phyloP scores from a whole-genome alignment of 2,329 filamentous ascomycete genomes.

The Setomelanomma holmii region DNA sequence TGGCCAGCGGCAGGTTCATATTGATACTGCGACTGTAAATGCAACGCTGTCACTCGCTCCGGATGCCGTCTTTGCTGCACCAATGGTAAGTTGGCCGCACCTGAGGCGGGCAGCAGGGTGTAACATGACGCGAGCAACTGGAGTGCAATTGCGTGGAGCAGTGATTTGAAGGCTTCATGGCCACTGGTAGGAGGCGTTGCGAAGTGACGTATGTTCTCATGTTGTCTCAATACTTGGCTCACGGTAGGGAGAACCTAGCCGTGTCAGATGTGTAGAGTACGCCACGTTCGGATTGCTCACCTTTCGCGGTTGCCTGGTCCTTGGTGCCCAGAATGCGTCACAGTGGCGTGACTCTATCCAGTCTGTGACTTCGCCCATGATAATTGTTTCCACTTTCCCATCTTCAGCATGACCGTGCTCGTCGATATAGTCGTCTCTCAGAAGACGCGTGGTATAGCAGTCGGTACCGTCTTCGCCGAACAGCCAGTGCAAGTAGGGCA shows the following conservation, averaged over 20 bases:
- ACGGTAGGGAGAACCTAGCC: constrained; percentile 9
- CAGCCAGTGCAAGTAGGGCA: background rate
- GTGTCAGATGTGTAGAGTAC: constrained; percentile 3
- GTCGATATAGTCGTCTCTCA: background rate
- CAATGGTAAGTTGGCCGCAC: constrained; percentile 15
- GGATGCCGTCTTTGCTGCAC: constrained; percentile 11
- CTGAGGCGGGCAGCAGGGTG: constrained; percentile 20
- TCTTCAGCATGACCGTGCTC: background rate
- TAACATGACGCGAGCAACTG: constrained; percentile 35
- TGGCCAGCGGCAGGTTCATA: constrained; percentile 35
- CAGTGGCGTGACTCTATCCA: constrained; percentile 22
- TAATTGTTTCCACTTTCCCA: constrained; percentile 14
- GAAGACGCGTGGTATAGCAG: background rate
- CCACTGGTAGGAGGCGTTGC: background rate
- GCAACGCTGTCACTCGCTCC: constrained; percentile 21
- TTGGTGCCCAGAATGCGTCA: constrained; percentile 20
- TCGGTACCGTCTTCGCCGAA: background rate
- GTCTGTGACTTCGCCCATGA: constrained; percentile 26
- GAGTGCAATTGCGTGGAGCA: constrained; percentile 28
- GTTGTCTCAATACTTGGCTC: constrained; percentile 8
- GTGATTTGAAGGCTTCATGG: constrained; percentile 11
- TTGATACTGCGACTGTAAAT: constrained; percentile 23
- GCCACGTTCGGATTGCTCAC: constrained; percentile 3
- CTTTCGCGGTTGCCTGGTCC: constrained; percentile 5
- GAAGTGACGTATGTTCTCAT: background rate